Conservation (phyloP, 2,329 filamentous ascomycete species). For the Colletotrichum sp. region DNA sequence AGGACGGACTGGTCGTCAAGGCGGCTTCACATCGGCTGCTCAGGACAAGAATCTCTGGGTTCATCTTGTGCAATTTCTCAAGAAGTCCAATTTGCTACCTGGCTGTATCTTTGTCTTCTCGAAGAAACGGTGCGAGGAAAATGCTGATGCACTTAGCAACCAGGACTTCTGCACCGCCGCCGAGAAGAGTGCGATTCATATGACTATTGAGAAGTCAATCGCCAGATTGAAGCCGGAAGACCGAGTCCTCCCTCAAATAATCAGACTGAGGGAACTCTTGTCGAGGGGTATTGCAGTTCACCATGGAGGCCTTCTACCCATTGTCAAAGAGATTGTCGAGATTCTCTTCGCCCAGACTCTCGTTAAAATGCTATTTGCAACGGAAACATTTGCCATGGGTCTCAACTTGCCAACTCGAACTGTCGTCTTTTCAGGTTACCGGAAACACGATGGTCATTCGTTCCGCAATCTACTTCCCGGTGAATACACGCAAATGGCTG, state of each 20-base stretch:
- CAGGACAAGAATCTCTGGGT: slow-evolving; percentile 98
- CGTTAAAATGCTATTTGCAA: slow-evolving; percentile 96
- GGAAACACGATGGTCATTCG: slow-evolving; percentile 92
- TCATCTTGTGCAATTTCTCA: slow-evolving; percentile 88
- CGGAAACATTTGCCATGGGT: slow-evolving; percentile 98
- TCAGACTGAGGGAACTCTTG: slow-evolving; percentile 83
- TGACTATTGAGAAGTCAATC: slow-evolving; percentile 95
- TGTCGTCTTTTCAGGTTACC: slow-evolving; percentile 95
- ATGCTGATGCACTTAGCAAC: slow-evolving; percentile 92
- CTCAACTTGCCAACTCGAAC: slow-evolving; percentile 94
- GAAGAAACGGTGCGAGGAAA: slow-evolving; percentile 96
- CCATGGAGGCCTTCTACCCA: slow-evolving; percentile 91
- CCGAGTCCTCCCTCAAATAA: slow-evolving; percentile 87
- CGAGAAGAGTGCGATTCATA: slow-evolving; percentile 96
- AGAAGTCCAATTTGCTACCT: slow-evolving; percentile 84
- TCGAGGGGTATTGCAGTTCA: slow-evolving; percentile 93
- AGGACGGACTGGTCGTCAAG: slow-evolving; percentile 83
- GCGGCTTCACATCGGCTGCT: slow-evolving; percentile 85
- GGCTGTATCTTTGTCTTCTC: slow-evolving; percentile 99
- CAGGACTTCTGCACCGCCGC: slow-evolving; percentile 92
- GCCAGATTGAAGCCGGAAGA: slow-evolving; percentile 92
- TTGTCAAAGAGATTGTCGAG: slow-evolving; percentile 97
- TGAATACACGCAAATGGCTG: slow-evolving; percentile 99
- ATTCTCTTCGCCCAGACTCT: slow-evolving; percentile 94
- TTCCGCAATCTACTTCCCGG: slow-evolving; percentile 92